These are phyloP conservation scores for Cryptosporidium viatorum DNA, from an alignment of 169 alveolate species.

Conservation along the genomic window DNA sequence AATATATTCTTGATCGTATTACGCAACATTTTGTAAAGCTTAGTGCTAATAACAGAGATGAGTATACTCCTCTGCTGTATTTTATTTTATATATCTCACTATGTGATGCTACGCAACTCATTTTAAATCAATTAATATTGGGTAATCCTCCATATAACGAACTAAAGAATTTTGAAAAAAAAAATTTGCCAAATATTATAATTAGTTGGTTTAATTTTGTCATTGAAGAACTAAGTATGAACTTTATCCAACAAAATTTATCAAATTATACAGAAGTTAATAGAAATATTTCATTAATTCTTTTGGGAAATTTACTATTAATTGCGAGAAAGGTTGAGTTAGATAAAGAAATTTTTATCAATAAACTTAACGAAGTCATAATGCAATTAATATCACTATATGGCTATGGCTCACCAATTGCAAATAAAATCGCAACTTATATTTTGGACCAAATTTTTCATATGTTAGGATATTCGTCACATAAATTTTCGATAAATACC, in stretches of 20 bases:
- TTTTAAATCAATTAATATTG: not conserved
- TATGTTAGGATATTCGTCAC: not conserved
- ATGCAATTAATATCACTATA: not conserved
- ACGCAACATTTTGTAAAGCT: not conserved
- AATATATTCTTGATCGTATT: not conserved
- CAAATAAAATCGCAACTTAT: not conserved
- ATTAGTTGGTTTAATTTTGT: constrained; percentile 16
- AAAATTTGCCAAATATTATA: not conserved
- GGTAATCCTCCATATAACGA: not conserved
- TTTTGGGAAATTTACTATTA: constrained; percentile 15
- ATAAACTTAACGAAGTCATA: constrained; percentile 8
- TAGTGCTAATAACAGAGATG: not conserved
- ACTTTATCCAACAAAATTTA: not conserved
- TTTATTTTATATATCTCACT: not conserved
- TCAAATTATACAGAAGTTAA: constrained; percentile 4
- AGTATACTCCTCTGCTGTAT: not conserved
- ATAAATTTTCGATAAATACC: not conserved
- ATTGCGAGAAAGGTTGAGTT: constrained; percentile 2
- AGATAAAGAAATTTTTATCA: not conserved
- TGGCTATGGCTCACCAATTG: not conserved
- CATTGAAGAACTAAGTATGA: not conserved
- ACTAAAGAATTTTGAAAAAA: not conserved
- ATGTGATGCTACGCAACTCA: not conserved
- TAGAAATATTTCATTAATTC: constrained; percentile 5
- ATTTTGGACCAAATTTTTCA: not conserved